These are phyloP conservation scores for Tylopilus vinaceipallidus DNA, from an alignment of 768 basidiomycete genomes.

Conservation along the genomic window DNA sequence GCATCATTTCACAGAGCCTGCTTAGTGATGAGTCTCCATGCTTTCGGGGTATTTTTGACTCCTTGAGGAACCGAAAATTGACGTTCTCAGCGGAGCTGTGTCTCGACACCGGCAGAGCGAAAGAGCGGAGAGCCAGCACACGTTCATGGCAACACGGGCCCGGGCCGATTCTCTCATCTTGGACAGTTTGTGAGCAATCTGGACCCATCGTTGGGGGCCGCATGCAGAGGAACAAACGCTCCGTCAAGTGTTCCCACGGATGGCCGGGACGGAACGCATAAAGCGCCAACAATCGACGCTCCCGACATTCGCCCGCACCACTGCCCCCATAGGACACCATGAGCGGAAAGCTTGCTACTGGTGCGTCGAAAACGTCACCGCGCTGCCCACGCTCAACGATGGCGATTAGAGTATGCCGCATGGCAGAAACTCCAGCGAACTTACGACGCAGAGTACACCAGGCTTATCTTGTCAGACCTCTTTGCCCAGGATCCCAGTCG, in stretches of 20 bases:
- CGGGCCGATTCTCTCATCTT: constrained; percentile 27
- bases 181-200: constrained; percentile 7
- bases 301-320: constrained; percentile 4
- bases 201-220: constrained; percentile 6
- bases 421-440: constrained; percentile 91
- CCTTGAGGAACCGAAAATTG: not conserved
- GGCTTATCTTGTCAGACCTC: constrained; percentile 87
- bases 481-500: constrained; percentile 86
- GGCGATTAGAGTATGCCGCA: constrained; percentile 67
- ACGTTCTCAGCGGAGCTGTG: constrained; percentile 1
- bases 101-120: not conserved
- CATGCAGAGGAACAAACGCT: not conserved
- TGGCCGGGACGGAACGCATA: constrained; percentile 11
- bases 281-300: constrained; percentile 1
- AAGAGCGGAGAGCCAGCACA: constrained; percentile 3
- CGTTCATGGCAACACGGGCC: constrained; percentile 4
- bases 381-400: not conserved
- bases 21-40: not conserved
- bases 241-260: constrained; percentile 26
- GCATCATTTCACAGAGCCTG: not conserved
- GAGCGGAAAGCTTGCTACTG: constrained; percentile 66
- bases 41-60: not conserved
- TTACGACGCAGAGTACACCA: constrained; percentile 68
- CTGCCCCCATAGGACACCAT: constrained; percentile 34
- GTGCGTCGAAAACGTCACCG: constrained; percentile 24